phyloP scores from a whole-genome alignment of 2,329 filamentous ascomycete species.

The Colletotrichum filicis region DNA sequence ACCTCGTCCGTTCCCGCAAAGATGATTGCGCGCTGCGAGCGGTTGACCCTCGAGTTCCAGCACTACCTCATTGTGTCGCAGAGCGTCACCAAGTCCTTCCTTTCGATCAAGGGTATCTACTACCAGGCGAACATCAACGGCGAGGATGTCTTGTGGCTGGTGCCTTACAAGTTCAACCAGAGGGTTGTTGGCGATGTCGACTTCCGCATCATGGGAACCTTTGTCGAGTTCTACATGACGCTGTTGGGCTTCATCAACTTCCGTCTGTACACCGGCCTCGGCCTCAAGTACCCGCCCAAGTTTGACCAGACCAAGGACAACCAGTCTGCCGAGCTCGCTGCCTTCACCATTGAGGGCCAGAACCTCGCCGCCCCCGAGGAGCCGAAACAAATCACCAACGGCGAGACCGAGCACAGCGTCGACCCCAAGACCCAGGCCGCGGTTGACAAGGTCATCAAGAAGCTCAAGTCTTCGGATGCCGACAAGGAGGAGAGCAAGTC shows the following conservation, averaged over 20 bases:
- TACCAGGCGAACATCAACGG: constrained; percentile 98
- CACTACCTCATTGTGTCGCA: constrained; percentile 96
- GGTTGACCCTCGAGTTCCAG: constrained; percentile 93
- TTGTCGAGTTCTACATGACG: constrained; percentile 98
- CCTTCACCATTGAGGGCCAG: constrained; percentile 86
- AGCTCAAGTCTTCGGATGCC: constrained; percentile 68
- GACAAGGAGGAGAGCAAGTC: constrained; percentile 53
- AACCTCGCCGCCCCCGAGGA: constrained; percentile 68
- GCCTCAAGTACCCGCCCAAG: constrained; percentile 94
- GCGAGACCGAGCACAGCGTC: constrained; percentile 60
- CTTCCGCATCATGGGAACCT: constrained; percentile 99
- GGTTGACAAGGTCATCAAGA: constrained; percentile 75
- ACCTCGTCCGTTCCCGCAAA: constrained; percentile 90
- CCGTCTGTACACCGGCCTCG: constrained; percentile 89
- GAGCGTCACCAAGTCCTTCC: constrained; percentile 92
- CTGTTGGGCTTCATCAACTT: constrained; percentile 97
- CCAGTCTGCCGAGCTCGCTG: constrained; percentile 87
- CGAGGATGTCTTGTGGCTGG: constrained; percentile 96
- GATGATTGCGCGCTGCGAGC: constrained; percentile 95
- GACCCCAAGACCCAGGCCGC: constrained; percentile 73
- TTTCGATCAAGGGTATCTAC: constrained; percentile 99
- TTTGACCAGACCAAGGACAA: constrained; percentile 91
- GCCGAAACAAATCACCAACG: constrained; percentile 63
- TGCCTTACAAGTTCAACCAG: constrained; percentile 98
- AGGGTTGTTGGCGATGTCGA: constrained; percentile 93